Percentiles rank a stretch among this genome's conserved stretches.
phyloP scores from a whole-genome alignment of 176 grass and related monocot genomes.

The Guadua angustifolia region DNA sequence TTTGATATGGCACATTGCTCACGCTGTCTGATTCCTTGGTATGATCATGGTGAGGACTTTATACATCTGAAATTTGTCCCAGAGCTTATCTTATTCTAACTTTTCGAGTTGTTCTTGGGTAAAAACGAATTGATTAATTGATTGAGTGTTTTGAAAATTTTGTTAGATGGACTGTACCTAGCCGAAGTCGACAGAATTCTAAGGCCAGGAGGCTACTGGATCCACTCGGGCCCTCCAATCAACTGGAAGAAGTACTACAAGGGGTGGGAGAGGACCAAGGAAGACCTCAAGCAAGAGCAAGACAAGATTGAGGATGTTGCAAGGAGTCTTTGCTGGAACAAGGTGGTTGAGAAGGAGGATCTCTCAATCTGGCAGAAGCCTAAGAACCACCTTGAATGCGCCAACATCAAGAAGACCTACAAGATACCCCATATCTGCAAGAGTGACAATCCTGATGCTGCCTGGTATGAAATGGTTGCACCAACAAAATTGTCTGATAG shows the following conservation, averaged over 20 bases:
- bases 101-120: slow-evolving; percentile 24
- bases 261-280: slow-evolving; percentile 83
- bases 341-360: slow-evolving; percentile 76
- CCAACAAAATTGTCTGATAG: not conserved
- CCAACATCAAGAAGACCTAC: slow-evolving; percentile 56
- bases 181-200: slow-evolving; percentile 88
- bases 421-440: slow-evolving; percentile 86
- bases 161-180: slow-evolving; percentile 87
- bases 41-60: slow-evolving; percentile 59
- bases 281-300: slow-evolving; percentile 85
- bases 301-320: slow-evolving; percentile 82
- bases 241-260: slow-evolving; percentile 81
- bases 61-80: not conserved
- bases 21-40: slow-evolving; percentile 88
- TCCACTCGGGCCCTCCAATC: slow-evolving; percentile 87
- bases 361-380: slow-evolving; percentile 95
- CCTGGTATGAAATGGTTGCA: slow-evolving; percentile 62
- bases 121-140: slow-evolving; percentile 17
- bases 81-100: not conserved
- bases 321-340: slow-evolving; percentile 86
- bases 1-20: slow-evolving; percentile 98
- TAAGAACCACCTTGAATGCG: slow-evolving; percentile 80
- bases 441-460: slow-evolving; percentile 74
- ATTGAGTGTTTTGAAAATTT: slow-evolving; percentile 7
- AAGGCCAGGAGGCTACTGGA: slow-evolving; percentile 94